phyloP scores from a whole-genome alignment of 495 filamentous ascomycete species.

The Penicillium coprophilum region DNA sequence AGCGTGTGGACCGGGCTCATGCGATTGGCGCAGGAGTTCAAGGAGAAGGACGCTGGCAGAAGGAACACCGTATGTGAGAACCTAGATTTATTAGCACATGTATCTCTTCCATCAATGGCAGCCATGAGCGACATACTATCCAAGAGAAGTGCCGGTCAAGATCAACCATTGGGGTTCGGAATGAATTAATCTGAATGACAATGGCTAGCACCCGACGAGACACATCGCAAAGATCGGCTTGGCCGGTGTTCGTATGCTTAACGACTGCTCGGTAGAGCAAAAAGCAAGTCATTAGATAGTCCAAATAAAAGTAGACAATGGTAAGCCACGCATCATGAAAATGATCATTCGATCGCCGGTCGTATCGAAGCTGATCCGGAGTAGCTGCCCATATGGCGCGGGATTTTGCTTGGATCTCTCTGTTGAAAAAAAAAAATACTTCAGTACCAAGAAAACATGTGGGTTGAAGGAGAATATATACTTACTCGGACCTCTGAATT shows the following conservation, averaged over 20 bases:
- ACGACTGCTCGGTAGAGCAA: slow-evolving; percentile 57
- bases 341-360: slow-evolving; percentile 34
- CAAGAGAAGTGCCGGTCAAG: slow-evolving; percentile 55
- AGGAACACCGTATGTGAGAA: slow-evolving; percentile 56
- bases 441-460: not conserved
- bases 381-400: slow-evolving; percentile 34
- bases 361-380: slow-evolving; percentile 38
- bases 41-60: slow-evolving; percentile 59
- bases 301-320: slow-evolving; percentile 45
- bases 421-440: slow-evolving; percentile 9
- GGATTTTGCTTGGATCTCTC: slow-evolving; percentile 36
- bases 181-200: slow-evolving; percentile 46
- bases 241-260: slow-evolving; percentile 50
- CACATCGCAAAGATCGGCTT: slow-evolving; percentile 51
- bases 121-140: slow-evolving; percentile 43
- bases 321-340: slow-evolving; percentile 26
- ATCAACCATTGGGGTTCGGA: slow-evolving; percentile 48
- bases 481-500: slow-evolving; percentile 48
- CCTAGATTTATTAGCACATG: slow-evolving; percentile 32
- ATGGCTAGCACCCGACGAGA: slow-evolving; percentile 52
- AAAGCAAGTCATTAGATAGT: slow-evolving; percentile 58
- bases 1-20: slow-evolving; percentile 35
- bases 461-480: not conserved
- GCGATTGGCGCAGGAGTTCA: slow-evolving; percentile 60
- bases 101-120: not conserved